These are phyloP conservation scores for Phytophthora hibernalis DNA, from an alignment of 352 stramenopile genomes.

Conservation along the genomic window DNA sequence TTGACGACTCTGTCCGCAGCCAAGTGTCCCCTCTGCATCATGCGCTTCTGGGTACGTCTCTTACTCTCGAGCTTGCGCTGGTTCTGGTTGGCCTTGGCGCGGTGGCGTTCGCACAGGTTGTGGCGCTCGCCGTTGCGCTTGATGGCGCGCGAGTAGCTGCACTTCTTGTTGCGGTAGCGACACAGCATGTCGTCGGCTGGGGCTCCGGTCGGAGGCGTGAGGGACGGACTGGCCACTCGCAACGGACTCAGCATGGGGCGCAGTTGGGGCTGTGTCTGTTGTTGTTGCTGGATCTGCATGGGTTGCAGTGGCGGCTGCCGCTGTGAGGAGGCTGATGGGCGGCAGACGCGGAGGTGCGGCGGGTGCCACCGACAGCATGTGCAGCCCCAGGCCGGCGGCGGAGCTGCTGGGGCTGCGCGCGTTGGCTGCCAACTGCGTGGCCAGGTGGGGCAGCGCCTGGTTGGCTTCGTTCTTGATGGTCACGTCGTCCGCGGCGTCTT, in stretches of 20 bases:
- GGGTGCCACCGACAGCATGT: constrained; percentile 38
- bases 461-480: constrained; percentile 16
- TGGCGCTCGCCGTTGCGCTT: constrained; percentile 76
- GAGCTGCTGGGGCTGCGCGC: constrained; percentile 25
- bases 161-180: constrained; percentile 75
- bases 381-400: constrained; percentile 32
- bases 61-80: constrained; percentile 87
- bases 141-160: constrained; percentile 57
- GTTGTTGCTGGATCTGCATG: constrained; percentile 17
- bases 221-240: neutral
- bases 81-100: constrained; percentile 81
- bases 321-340: constrained; percentile 59
- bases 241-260: constrained; percentile 5
- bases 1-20: constrained; percentile 24
- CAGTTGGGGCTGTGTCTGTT: constrained; percentile 11
- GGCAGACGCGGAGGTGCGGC: constrained; percentile 40
- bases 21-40: constrained; percentile 26
- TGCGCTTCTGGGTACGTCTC: constrained; percentile 66
- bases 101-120: constrained; percentile 70
- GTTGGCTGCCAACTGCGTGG: constrained; percentile 24
- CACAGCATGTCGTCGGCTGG: constrained; percentile 47
- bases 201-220: neutral
- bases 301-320: constrained; percentile 48
- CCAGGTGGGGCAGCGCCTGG: constrained; percentile 29
- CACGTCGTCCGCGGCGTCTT: constrained; percentile 19